These are phyloP conservation scores for Penicillium pulvis DNA, from an alignment of 495 filamentous ascomycete species.

Conservation along the genomic window DNA sequence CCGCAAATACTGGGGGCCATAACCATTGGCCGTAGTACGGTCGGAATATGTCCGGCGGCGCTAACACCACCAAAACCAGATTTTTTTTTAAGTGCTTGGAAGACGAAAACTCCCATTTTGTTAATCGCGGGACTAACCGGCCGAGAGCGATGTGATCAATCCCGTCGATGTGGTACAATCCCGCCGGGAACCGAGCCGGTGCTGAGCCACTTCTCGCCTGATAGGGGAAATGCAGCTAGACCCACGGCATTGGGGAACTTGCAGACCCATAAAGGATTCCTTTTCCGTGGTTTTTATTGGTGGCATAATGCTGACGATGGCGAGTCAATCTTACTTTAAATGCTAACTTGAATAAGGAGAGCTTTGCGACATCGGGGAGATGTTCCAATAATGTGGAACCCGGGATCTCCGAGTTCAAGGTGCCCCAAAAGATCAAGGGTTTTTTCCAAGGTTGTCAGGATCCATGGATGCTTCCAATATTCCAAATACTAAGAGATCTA, in stretches of 20 bases:
- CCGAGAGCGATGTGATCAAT: no score
- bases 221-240: background rate
- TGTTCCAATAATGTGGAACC: background rate
- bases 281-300: background rate
- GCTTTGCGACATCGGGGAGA: background rate
- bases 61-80: background rate
- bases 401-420: background rate
- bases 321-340: background rate
- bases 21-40: background rate
- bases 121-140: background rate
- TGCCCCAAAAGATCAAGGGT: no score
- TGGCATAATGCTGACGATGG: background rate
- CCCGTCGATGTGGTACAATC: no score
- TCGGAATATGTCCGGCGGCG: constrained; percentile 4
- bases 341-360: background rate
- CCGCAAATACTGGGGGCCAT: constrained; percentile 5
- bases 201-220: background rate
- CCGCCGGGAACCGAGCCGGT: no score
- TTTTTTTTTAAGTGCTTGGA: background rate
- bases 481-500: no score
- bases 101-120: background rate
- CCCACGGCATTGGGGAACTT: background rate
- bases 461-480: no score
- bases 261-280: background rate
- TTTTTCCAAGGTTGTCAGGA: no score